Base-by-base conservation (phyloP, 495 filamentous ascomycete genomes). In the Halenospora varia region DNA sequence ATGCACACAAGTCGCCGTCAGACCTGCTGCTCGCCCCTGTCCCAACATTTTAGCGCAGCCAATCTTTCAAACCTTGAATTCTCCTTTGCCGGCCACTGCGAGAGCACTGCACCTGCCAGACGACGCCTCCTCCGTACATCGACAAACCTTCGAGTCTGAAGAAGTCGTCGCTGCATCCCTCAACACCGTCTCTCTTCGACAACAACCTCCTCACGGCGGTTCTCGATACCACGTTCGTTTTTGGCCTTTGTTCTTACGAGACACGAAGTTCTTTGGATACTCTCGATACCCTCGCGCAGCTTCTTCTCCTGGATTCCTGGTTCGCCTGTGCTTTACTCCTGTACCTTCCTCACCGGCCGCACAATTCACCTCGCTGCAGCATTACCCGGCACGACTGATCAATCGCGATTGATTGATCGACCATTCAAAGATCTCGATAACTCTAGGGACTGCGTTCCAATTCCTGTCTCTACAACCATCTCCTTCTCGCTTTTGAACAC, bases 401-500 rank as follows among this genome's bases (percentile, higher is more conserved):
- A n/a, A 45, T 20, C 42, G 29, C 13, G 42, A 45, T 45, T 45
- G 9, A n/a, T 23, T 49, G 47, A 25, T 25, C 11, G 20, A n/a
- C 10, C 25, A 6, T 3, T 20, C 47, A 24, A 9, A 25, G 47
- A n/a, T 13, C 11, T 25, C n/a, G 3, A 6, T 8, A 49, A 6
- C 18, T 9, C 42, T 6, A 45, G 23, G 47, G 47, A 49, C 22
- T 23, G 18, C 19, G 47, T 23, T 19, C 47, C 47, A 6, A 13
- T 49, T 49, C 10, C 47, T 49, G 47, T 49, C 47, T 25, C 47
- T 49, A 49, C 47, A 13, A 10, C 47, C 23, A 8, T 49, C 20
- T 0, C 25, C 18, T 23, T 18, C 25, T 52, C 56, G 48, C 35
- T 52, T 46, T 24, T 15, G 15, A 25, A 10, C 11, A 29, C 47